These are phyloP conservation scores for Fusarium redolens DNA, from an alignment of 2,329 filamentous ascomycete species.

Conservation along the genomic window DNA sequence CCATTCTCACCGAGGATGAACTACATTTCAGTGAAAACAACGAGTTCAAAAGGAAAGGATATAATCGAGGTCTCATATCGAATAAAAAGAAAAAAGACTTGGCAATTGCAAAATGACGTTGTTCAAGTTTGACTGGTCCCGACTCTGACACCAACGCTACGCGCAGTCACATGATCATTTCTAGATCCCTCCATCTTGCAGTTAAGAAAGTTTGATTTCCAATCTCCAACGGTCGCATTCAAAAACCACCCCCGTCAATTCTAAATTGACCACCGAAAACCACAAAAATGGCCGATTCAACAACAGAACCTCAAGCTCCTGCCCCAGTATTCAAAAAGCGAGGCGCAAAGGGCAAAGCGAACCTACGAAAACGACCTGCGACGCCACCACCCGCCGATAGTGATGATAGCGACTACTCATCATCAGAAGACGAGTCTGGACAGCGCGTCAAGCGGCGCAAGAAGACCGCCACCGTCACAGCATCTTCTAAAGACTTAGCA, in stretches of 20 bases:
- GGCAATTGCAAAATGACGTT: background rate
- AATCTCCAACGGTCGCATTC: slow-evolving; percentile 14
- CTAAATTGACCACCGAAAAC: background rate
- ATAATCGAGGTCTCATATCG: too few species aligned
- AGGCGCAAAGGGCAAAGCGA: slow-evolving; percentile 78
- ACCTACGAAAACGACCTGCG: slow-evolving; percentile 81
- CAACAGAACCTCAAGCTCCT: slow-evolving; percentile 54
- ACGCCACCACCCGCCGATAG: slow-evolving; percentile 77
- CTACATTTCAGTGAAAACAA: background rate
- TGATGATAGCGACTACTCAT: slow-evolving; percentile 73
- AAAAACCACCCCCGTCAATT: background rate
- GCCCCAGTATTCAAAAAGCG: slow-evolving; percentile 88
- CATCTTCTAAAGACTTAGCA: slow-evolving; percentile 65
- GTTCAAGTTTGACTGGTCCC: background rate
- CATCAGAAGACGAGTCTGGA: slow-evolving; percentile 81
- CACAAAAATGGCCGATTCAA: slow-evolving; percentile 36
- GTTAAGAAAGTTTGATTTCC: slow-evolving; percentile 28
- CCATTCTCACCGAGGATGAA: background rate
- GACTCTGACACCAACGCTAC: slow-evolving; percentile 3
- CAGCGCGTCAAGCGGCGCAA: slow-evolving; percentile 82
- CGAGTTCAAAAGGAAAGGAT: background rate
- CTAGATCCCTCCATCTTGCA: slow-evolving; percentile 19
- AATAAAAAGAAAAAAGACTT: background rate
- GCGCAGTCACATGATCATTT: slow-evolving; percentile 31
- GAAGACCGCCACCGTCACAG: slow-evolving; percentile 73